phyloP scores from a whole-genome alignment of 805 yeast species.

The Tetrapisispora nanseiensis region DNA sequence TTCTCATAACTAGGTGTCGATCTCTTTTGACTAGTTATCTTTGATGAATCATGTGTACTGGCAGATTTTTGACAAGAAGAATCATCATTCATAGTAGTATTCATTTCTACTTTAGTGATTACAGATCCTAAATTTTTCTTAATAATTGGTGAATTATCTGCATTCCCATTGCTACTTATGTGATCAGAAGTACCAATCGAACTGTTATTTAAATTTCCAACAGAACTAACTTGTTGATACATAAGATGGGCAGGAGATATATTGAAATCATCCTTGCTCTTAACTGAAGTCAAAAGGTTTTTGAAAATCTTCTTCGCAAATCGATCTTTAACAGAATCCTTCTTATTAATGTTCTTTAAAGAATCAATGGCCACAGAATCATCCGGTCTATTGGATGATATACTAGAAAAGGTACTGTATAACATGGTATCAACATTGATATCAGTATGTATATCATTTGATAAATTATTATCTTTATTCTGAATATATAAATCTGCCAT shows the following conservation, averaged over 20 bases:
- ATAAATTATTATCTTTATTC: background rate
- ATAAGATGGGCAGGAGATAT: too few relatives aligned
- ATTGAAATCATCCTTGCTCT: background rate
- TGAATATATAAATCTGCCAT: slow-evolving; percentile 14
- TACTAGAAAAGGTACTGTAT: background rate
- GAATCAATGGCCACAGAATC: slow-evolving; percentile 21
- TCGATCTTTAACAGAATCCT: slow-evolving; percentile 15
- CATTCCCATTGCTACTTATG: background rate
- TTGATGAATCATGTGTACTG: background rate
- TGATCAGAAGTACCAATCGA: too few relatives aligned
- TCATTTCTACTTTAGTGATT: background rate
- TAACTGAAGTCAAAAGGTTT: slow-evolving; percentile 5
- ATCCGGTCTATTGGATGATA: background rate
- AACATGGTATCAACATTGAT: background rate
- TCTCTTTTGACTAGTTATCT: background rate
- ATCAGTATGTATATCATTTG: background rate
- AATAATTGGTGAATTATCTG: slow-evolving; percentile 7
- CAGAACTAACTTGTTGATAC: too few relatives aligned
- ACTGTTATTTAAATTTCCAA: too few relatives aligned
- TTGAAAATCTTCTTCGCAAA: slow-evolving; percentile 17
- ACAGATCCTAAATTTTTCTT: slow-evolving; percentile 6
- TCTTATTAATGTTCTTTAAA: slow-evolving; percentile 18
- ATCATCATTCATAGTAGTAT: background rate
- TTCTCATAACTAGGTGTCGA: background rate
- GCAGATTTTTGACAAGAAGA: slow-evolving; percentile 1